A percentile compares a stretch with the other conserved stretches of the same genome.
phyloP scores from a whole-genome alignment of 257 asterid genomes.

The Parsonsia alboflavescens region DNA sequence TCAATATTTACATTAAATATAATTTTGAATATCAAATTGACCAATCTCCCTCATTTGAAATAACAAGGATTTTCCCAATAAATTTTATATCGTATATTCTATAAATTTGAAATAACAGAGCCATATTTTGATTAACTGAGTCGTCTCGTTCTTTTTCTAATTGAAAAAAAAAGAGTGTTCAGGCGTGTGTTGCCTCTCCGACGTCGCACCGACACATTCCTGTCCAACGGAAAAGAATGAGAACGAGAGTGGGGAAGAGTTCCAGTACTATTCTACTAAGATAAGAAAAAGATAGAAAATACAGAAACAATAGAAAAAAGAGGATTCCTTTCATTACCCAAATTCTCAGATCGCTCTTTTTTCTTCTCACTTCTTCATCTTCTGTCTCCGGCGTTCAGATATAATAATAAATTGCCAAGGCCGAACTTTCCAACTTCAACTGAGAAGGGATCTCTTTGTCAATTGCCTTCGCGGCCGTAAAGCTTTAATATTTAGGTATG shows the following conservation, averaged over 20 bases:
- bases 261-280: not conserved
- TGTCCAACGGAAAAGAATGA: not conserved
- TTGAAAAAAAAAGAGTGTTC: no score
- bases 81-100: no score
- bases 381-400: not conserved
- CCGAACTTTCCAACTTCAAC: no score
- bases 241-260: not conserved
- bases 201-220: conserved; percentile 6
- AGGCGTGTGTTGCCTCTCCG: not conserved
- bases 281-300: not conserved
- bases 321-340: not conserved
- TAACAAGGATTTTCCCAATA: no score
- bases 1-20: no score
- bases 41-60: no score
- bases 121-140: no score
- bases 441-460: not conserved
- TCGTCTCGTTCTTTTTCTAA: no score
- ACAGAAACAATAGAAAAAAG: not conserved
- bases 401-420: not conserved
- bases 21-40: no score
- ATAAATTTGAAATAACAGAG: conserved; percentile 21
- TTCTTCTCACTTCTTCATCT: not conserved
- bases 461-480: not conserved
- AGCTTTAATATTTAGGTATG: not conserved
- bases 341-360: conserved; percentile 10